phyloP scores from a whole-genome alignment of 371 early-diverging fungal genomes.

The Coemansia sp. region DNA sequence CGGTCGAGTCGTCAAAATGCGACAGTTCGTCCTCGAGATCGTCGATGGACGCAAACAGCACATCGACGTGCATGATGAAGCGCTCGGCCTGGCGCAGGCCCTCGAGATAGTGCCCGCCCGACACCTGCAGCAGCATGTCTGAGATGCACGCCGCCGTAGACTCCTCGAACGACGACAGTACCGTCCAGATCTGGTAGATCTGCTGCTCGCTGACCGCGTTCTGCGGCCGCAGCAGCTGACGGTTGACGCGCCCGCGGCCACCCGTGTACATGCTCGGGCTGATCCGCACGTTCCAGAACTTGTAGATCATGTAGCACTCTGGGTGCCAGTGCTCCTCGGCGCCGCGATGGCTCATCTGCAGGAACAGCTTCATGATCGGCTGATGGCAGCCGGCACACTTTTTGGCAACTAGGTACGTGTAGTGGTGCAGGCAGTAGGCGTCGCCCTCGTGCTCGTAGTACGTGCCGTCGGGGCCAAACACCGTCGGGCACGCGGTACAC shows the following conservation, averaged over 20 bases:
- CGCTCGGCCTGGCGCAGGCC: conserved; percentile 86
- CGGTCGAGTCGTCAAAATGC: conserved; percentile 58
- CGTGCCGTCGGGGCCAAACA: conserved; percentile 92
- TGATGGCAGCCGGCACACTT: conserved; percentile 92
- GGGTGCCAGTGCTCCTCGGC: conserved; percentile 89
- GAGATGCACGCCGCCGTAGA: conserved; percentile 96
- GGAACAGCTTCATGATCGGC: conserved; percentile 89
- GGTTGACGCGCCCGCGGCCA: conserved; percentile 47
- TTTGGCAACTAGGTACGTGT: conserved; percentile 77
- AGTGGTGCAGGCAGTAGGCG: conserved; percentile 90
- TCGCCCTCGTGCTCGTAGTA: conserved; percentile 88
- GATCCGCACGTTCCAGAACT: conserved; percentile 55
- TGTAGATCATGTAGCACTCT: conserved; percentile 98
- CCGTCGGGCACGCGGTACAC: conserved; percentile 86
- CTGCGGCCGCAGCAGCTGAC: conserved; percentile 44
- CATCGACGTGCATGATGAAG: conserved; percentile 91
- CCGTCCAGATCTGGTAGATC: conserved; percentile 87
- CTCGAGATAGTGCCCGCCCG: conserved; percentile 77
- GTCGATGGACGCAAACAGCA: conserved; percentile 88
- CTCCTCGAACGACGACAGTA: conserved; percentile 94
- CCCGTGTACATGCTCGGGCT: conserved; percentile 45
- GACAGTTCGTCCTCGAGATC: conserved; percentile 67
- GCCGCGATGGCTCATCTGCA: conserved; percentile 71
- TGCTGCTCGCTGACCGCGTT: conserved; percentile 70
- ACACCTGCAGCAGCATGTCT: conserved; percentile 91